Conservation (phyloP, 202 grass and related monocot genomes). For the Carex sylvatica region DNA sequence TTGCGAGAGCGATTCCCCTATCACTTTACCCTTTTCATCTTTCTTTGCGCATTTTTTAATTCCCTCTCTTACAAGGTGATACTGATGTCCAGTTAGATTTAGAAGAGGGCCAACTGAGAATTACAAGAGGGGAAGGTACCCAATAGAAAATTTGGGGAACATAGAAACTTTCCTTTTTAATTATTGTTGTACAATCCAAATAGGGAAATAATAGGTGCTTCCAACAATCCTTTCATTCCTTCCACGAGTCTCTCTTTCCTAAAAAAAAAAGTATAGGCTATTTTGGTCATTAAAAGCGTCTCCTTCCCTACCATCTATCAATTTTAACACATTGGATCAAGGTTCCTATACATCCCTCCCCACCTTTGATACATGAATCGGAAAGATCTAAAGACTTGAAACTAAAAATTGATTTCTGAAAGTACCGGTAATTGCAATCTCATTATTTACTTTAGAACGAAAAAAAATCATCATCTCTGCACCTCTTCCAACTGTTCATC, state of each 20-base stretch:
- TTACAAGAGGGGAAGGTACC: neutral
- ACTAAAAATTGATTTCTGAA: neutral
- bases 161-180: neutral
- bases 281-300: neutral
- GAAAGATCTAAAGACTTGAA: conserved; percentile 13
- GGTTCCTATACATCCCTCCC: neutral
- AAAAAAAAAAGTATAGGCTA: neutral
- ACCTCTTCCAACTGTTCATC: neutral
- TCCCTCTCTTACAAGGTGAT: neutral
- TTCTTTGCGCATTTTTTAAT: neutral
- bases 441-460: neutral
- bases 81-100: neutral
- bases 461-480: neutral
- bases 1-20: neutral
- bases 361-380: neutral
- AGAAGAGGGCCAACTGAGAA: neutral
- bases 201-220: neutral
- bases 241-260: neutral
- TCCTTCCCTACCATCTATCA: neutral
- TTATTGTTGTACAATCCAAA: neutral
- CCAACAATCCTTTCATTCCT: neutral
- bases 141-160: neutral
- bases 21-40: neutral
- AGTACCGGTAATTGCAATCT: neutral
- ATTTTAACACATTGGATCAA: neutral